Percentiles rank a stretch among this genome's conserved stretches.
These are phyloP conservation scores for Ceratocystis destructans DNA, from an alignment of 2,329 filamentous ascomycete species.

Conservation along the genomic window DNA sequence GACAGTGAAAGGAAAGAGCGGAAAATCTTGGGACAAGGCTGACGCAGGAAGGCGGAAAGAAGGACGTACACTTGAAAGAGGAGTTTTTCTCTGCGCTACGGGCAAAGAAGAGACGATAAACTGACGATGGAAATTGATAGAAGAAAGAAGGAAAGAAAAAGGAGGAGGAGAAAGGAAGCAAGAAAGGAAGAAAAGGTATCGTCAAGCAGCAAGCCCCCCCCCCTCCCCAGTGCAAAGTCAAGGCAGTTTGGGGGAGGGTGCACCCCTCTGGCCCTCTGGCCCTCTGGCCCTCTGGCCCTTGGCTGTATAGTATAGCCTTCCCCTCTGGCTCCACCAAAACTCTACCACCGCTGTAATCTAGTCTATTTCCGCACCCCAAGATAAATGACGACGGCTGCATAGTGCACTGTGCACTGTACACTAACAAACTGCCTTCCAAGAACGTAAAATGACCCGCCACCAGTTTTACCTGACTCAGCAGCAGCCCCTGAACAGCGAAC, in stretches of 20 bases:
- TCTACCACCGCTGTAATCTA: no score
- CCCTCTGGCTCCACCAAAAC: no score
- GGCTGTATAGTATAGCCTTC: no score
- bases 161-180: neutral
- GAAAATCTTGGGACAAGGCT: neutral
- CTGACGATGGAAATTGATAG: neutral
- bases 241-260: neutral
- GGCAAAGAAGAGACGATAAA: no score
- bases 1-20: neutral
- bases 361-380: conserved; percentile 20
- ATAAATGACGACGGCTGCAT: conserved; percentile 21
- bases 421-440: neutral
- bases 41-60: neutral
- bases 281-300: no score
- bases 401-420: conserved; percentile 1
- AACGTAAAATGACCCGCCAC: neutral
- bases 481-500: neutral
- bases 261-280: no score
- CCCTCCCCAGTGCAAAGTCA: neutral
- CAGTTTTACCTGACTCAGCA: neutral
- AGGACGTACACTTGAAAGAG: neutral
- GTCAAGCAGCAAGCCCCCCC: neutral
- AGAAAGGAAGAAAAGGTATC: conserved; percentile 10
- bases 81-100: no score
- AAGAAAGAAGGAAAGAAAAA: conserved; percentile 9